Evolutionary conservation across 2,329 filamentous ascomycete genomes (phyloP).

Genomic region (Pestalotiopsis sp.): DNA sequence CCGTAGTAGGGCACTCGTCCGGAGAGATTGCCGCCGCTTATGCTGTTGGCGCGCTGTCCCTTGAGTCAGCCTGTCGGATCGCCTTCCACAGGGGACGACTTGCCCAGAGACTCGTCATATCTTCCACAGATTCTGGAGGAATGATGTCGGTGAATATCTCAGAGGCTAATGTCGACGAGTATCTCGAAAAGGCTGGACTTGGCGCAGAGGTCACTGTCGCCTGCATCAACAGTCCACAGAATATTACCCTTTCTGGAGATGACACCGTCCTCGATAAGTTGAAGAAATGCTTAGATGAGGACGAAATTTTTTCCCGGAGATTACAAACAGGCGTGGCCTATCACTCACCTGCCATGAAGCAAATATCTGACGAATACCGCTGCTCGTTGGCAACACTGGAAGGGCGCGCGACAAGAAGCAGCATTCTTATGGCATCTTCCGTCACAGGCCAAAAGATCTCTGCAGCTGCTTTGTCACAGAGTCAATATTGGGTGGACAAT

Average conservation of each 20-base stretch:
- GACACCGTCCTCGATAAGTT: conserved; percentile 21
- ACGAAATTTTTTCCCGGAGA: conserved; percentile 26
- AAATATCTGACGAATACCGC: conserved; percentile 16
- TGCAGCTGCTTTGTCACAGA: conserved; percentile 16
- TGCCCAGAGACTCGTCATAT: conserved; percentile 8
- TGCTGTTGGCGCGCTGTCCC: conserved; percentile 17
- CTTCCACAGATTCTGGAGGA: conserved; percentile 17
- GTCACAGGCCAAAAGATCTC: conserved; percentile 20
- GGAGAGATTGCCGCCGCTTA: conserved; percentile 42
- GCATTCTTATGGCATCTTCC: conserved; percentile 25
- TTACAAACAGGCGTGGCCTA: conserved; percentile 33
- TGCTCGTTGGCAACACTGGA: conserved; percentile 10
- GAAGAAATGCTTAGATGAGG: conserved; percentile 18
- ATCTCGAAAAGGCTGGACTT: conserved; percentile 15
- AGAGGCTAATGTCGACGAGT: conserved; percentile 16
- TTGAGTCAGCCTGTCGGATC: conserved; percentile 18
- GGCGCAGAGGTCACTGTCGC: conserved; percentile 23
- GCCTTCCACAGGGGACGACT: conserved; percentile 19
- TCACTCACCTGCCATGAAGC: conserved; percentile 36
- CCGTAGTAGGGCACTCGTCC: conserved; percentile 39
- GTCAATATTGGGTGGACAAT: conserved; percentile 28
- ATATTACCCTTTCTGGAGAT: conserved; percentile 35
- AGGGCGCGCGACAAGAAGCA: conserved; percentile 5
- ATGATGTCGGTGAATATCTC: conserved; percentile 34
- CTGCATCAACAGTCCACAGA: conserved; percentile 33